Evolutionary conservation across 805 yeast genomes (phyloP), one percentile per base, ranked within the genome.

Genomic region (Kluyveromyces starmeri): DNA sequence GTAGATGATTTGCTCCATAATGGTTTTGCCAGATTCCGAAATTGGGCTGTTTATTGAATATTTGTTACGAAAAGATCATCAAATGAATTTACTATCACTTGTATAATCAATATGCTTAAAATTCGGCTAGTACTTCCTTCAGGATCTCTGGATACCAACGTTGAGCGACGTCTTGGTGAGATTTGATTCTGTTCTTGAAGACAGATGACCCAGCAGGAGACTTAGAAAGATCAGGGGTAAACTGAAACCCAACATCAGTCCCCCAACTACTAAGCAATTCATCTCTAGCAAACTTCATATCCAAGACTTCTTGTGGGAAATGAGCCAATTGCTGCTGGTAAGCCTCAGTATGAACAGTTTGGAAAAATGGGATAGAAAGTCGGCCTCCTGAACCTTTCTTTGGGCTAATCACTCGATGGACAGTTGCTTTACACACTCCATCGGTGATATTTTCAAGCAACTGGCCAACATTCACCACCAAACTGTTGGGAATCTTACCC

Each of bases 381-480:
- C 53, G 37, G 9, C 40, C 40, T 8, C 53, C 53, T 4, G 43
- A 37, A 6, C 51, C 51, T 42, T 60, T 52, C 28, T 55, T 41
- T 1, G 75, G 78, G 14, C 65, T 61, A 33, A 61, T 44, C 7
- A 73, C 79, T 28, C 70, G 55, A 47, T 75, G 82, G 12, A 73
- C 69, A 0, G 81, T 72, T 14, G 80, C 78, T 34, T 68, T 68
- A 44, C 78, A 73, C 4, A 70, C 68, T 0, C 79, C 80, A 24
- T 65, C 65, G 5, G 78, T 70, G 25, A 75, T 54, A 1, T 78
- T 76, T 48, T 75, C 80, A 27, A 75, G 61, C 2, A 78, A 73
- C 46, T 73, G 79, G 10, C 80, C 81, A 11, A 67, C 73, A 42
- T 72, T 73, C 3, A 75, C 75, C 6, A 75, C 79, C 30, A 72